Conservation (phyloP, 768 basidiomycete genomes). For the Hirschioporus abietinus region DNA sequence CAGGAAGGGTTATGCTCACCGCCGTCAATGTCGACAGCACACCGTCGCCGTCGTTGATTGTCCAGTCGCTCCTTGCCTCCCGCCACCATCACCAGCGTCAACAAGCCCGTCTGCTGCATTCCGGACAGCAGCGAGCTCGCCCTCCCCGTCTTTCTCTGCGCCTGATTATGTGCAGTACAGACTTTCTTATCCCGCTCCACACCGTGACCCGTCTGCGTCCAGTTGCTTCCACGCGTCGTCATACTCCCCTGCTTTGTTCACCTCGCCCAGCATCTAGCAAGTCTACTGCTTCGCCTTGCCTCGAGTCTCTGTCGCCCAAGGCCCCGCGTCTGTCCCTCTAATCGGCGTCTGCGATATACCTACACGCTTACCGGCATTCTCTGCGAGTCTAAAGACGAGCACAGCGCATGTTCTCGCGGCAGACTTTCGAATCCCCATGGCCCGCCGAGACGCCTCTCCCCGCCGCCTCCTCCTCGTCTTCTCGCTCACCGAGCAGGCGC, state of each 20-base stretch:
- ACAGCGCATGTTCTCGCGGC: slow-evolving; percentile 30
- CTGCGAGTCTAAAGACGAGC: neutral
- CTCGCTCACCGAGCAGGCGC: slow-evolving; percentile 25
- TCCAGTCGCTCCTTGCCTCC: neutral
- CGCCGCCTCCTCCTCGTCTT: slow-evolving; percentile 22
- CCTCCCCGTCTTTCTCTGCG: neutral
- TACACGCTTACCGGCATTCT: neutral
- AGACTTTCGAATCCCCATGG: slow-evolving; percentile 35
- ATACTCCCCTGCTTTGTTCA: neutral
- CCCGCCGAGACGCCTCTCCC: slow-evolving; percentile 35
- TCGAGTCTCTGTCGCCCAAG: neutral
- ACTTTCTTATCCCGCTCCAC: neutral
- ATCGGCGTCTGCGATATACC: neutral
- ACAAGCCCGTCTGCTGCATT: neutral
- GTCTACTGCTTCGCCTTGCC: neutral
- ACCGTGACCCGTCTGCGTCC: neutral
- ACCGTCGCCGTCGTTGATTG: neutral
- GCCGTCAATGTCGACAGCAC: slow-evolving; percentile 1
- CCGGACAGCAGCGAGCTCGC: neutral
- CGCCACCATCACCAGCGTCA: neutral
- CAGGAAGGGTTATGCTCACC: neutral
- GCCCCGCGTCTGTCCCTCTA: neutral
- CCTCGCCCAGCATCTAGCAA: neutral
- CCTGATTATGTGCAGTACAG: neutral
- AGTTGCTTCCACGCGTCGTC: neutral